Conservation (phyloP, 495 filamentous ascomycete species). For the Podospora australis region DNA sequence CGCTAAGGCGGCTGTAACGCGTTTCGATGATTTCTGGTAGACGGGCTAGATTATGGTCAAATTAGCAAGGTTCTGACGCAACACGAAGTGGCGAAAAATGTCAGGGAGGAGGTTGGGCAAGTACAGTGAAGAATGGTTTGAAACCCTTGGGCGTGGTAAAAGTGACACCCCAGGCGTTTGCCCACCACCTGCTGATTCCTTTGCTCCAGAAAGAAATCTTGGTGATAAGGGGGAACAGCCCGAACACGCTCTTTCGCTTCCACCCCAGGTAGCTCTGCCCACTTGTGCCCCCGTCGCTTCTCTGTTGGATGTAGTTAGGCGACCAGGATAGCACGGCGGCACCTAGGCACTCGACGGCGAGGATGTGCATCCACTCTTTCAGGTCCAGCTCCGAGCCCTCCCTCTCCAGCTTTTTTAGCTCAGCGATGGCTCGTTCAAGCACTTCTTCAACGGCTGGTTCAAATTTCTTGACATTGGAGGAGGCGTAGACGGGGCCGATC, state of each 20-base stretch:
- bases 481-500: slow-evolving; percentile 32
- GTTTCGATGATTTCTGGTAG: slow-evolving; percentile 20
- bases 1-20: slow-evolving; percentile 18
- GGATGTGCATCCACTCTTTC: slow-evolving; percentile 39
- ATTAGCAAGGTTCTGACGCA: neutral
- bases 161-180: slow-evolving; percentile 24
- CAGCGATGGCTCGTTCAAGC: slow-evolving; percentile 16
- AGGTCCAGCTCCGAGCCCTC: slow-evolving; percentile 28
- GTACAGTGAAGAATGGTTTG: slow-evolving; percentile 32
- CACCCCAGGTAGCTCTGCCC: slow-evolving; percentile 29
- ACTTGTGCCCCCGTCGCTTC: slow-evolving; percentile 32
- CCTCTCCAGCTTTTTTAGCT: slow-evolving; percentile 14
- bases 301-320: slow-evolving; percentile 27
- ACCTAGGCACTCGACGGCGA: slow-evolving; percentile 35
- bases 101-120: neutral
- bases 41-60: slow-evolving; percentile 16
- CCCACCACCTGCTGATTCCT: slow-evolving; percentile 14
- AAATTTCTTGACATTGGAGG: slow-evolving; percentile 29
- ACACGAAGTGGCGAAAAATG: neutral
- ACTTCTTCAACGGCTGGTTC: slow-evolving; percentile 31
- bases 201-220: slow-evolving; percentile 14
- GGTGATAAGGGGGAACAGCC: slow-evolving; percentile 25
- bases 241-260: slow-evolving; percentile 33
- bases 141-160: slow-evolving; percentile 26
- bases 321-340: slow-evolving; percentile 38